Evolutionary conservation across 768 basidiomycete species (phyloP), one percentile per base, ranked within the genome.

Genomic region (Psilocybe cubensis): DNA sequence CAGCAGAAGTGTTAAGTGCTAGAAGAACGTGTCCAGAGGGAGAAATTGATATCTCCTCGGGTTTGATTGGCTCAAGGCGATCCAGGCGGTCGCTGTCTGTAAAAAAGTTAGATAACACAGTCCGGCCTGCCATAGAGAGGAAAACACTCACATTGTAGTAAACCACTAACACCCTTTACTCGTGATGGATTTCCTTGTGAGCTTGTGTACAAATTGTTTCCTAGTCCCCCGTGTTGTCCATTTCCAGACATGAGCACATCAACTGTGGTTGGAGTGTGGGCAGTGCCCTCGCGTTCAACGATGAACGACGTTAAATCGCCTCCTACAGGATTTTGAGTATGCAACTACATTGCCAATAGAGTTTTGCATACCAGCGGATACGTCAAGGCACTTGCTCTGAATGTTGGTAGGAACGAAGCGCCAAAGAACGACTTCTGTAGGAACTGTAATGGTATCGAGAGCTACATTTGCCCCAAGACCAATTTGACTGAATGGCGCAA

Each of bases 381-480:
- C 74, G 65, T 83, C 75, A 47, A 85, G 66, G 69, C 93, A 95
- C 64, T 72, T 83, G 42, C 85, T 85, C 23, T 66, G 72, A 20
- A 82, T 80, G 25, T 79, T 79, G 17, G 68, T 67, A 2, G 86
- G 75, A 48, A 79, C 77, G 48, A 78, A 76, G 48, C 83, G 82
- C 74, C 86, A 86, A 2, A 95, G 74, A n/a, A 89, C 78, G 18
- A 95, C 83, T 71, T 96, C 94, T 0, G 92, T 93, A 0, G 94
- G 94, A 4, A 89, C 80, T n/a, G 79, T 85, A 58, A 96, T 88
- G 1, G 82, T 81, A 55, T 88, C 83, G 41, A 91, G 68, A 3
- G 82, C 76, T 10, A 87, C 78, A 55, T 81, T 80, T 14, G 77
- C 74, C 14, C 91, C 92, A 23, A 94, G 74, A 40, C 93, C 94